Evolutionary conservation across 1,284 basidiomycete genomes (phyloP).

Genomic region (Leucoagaricus sp.): DNA sequence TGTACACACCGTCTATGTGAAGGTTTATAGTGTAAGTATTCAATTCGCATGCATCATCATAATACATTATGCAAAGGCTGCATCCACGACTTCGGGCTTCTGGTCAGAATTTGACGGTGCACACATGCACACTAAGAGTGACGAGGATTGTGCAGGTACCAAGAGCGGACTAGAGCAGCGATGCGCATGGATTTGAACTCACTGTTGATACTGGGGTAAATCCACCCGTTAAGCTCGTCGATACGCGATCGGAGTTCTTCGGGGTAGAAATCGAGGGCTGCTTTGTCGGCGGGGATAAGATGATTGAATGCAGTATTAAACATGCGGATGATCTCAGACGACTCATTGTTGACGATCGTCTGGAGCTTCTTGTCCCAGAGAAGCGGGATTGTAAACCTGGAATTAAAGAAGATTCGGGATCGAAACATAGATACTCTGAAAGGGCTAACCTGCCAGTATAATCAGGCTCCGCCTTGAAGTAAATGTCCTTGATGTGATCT

Average conservation of each 20-base stretch:
- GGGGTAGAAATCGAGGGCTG: constrained; percentile 79
- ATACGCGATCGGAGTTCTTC: constrained; percentile 73
- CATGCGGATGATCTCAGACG: constrained; percentile 91
- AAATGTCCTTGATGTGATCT: constrained; percentile 84
- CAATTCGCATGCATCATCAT: too few species aligned
- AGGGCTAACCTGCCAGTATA: constrained; percentile 60
- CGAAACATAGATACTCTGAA: constrained; percentile 17
- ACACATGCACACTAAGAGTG: not conserved
- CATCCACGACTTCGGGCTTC: too few species aligned
- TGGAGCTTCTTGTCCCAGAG: constrained; percentile 92
- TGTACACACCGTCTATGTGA: constrained; percentile 80
- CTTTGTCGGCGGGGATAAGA: constrained; percentile 64
- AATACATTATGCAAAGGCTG: too few species aligned
- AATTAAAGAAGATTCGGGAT: not conserved
- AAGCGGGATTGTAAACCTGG: constrained; percentile 87
- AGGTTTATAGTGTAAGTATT: not conserved
- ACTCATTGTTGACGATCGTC: constrained; percentile 96
- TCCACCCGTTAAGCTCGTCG: constrained; percentile 87
- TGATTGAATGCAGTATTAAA: constrained; percentile 87
- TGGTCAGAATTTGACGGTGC: too few species aligned
- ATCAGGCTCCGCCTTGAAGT: constrained; percentile 73
- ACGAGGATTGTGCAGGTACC: not conserved
- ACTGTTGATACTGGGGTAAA: constrained; percentile 86
- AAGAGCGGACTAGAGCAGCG: not conserved
- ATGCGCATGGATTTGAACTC: constrained; percentile 23